phyloP scores from a whole-genome alignment of 2,329 filamentous ascomycete genomes.

The Colletotrichum lini region DNA sequence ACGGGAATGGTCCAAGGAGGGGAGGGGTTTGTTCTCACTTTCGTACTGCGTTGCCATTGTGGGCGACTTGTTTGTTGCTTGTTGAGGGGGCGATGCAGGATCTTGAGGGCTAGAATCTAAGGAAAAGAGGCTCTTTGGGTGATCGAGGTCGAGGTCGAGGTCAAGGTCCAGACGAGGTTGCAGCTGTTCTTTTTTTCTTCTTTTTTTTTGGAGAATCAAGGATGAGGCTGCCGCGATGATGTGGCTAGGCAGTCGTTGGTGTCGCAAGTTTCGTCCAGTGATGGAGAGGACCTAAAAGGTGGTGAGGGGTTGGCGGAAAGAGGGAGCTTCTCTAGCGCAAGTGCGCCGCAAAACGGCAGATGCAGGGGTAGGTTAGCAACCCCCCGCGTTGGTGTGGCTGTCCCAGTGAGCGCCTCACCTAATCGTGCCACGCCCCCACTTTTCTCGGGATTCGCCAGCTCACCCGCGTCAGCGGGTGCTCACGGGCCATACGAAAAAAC shows the following conservation, averaged over 20 bases:
- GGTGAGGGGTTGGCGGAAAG: constrained; percentile 7
- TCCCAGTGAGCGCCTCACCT: neutral
- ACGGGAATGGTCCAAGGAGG: constrained; percentile 34
- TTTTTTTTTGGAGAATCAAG: constrained; percentile 2
- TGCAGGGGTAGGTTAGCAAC: constrained; percentile 16
- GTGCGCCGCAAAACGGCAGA: constrained; percentile 1
- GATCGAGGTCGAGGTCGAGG: constrained; percentile 1
- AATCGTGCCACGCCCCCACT: too few species aligned
- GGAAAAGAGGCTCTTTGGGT: neutral
- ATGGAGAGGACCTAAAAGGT: neutral
- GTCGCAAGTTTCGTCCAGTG: constrained; percentile 36
- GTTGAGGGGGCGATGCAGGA: neutral
- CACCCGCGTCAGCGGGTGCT: too few species aligned
- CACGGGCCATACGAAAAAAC: too few species aligned
- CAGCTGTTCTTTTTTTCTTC: neutral
- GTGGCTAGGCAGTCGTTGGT: constrained; percentile 41
- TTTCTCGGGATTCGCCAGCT: too few species aligned
- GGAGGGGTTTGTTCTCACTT: constrained; percentile 52
- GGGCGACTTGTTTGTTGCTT: constrained; percentile 19
- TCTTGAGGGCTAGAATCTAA: neutral
- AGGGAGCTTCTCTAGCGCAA: neutral
- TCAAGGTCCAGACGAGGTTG: neutral
- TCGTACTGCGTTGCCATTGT: constrained; percentile 72
- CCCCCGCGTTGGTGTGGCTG: constrained; percentile 15
- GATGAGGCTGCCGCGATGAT: constrained; percentile 40